Evolutionary conservation across 306 rosid genomes (phyloP), one percentile per base, ranked within the genome.

Genomic region (Senna siamea): DNA sequence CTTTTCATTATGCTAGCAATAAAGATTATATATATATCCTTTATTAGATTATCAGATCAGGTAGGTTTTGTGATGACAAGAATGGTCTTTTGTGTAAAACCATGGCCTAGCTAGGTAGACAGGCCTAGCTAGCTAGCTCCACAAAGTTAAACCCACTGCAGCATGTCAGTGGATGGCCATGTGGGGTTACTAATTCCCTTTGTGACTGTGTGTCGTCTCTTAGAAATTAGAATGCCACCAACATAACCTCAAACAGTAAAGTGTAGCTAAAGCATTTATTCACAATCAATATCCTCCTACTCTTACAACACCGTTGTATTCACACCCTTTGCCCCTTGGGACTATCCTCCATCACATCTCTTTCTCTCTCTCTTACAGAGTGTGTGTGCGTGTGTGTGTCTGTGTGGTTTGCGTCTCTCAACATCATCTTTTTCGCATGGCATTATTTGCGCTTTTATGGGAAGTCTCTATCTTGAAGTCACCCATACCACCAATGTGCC

Each of bases 361-460:
- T 17, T 34, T 66, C 73, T 78, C 79, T 76, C 74, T 38, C 66
- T 61, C 52, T 41, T 26, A 26, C 30, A 26, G 30, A 26, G 3
- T 26, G 3, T 26, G 3, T 26, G 30, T 26, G 30, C 2, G 30
- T 26, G 30, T 26, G 3, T 26, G 30, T 26, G 30, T 1, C 2
- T 26, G 30, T 26, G 41, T 69, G 52, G 63, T 17, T 67, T 64
- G 48, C 68, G 70, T 47, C 85, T 78, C 87, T 82, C 86, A 76
- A 59, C 59, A 83, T 80, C 81, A 66, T 79, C 79, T 76, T 72
- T 74, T 56, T 23, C 72, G 74, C 69, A 71, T 71, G 69, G 84
- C 86, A 77, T 79, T 78, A 79, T 79, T 78, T 82, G 66, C 77
- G 85, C 85, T 76, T 77, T 85, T 80, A 70, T 80, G 81, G 82